Conservation (phyloP, 495 filamentous ascomycete genomes). For the Xylaria sp. region DNA sequence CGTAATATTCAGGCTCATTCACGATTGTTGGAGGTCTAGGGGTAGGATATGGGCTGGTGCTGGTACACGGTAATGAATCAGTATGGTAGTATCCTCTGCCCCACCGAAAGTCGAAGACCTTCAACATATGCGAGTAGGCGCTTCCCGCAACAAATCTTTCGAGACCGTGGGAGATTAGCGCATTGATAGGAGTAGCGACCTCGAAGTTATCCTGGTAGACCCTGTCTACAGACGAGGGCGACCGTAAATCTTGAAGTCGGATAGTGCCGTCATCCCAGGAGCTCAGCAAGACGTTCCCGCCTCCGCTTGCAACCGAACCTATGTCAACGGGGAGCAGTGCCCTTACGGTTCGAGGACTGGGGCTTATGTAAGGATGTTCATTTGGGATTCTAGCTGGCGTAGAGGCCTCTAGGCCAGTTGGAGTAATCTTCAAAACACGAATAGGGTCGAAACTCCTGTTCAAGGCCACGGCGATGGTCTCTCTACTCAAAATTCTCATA, state of each 20-base stretch:
- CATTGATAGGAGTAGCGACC: constrained; percentile 45
- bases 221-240: constrained; percentile 43
- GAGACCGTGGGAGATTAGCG: constrained; percentile 49
- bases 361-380: constrained; percentile 1
- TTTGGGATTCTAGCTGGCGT: constrained; percentile 29
- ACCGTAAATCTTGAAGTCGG: constrained; percentile 53
- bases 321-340: constrained; percentile 48
- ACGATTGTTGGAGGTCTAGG: constrained; percentile 37
- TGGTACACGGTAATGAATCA: constrained; percentile 47
- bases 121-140: constrained; percentile 44
- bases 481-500: constrained; percentile 47
- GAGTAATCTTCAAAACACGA: constrained; percentile 48
- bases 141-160: constrained; percentile 53
- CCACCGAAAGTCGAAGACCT: constrained; percentile 59
- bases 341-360: constrained; percentile 35
- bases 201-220: constrained; percentile 56
- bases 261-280: constrained; percentile 56
- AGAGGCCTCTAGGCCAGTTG: constrained; percentile 43
- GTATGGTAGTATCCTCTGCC: constrained; percentile 52
- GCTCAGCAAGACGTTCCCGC: constrained; percentile 50
- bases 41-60: constrained; percentile 41
- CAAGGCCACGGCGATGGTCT: constrained; percentile 46
- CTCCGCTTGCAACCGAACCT: constrained; percentile 34
- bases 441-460: constrained; percentile 46
- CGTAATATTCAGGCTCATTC: constrained; percentile 27